phyloP scores from a whole-genome alignment of 1,284 basidiomycete genomes.

The Naganishia sp. region DNA sequence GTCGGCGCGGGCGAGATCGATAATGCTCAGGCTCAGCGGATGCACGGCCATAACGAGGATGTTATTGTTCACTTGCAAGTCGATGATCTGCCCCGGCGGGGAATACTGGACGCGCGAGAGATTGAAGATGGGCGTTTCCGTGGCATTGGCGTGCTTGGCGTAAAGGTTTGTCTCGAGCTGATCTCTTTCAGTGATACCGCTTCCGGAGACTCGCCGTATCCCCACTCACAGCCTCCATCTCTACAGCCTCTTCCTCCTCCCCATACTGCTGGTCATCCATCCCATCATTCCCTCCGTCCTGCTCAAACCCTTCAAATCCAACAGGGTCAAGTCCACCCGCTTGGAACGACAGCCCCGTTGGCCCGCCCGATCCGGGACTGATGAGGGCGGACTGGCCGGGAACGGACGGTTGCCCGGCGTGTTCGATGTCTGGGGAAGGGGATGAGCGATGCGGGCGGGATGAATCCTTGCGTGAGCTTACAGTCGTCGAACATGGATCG shows the following conservation, averaged over 20 bases:
- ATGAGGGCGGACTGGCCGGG: slow-evolving; percentile 33
- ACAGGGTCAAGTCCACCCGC: slow-evolving; percentile 60
- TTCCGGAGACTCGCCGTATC: slow-evolving; percentile 3
- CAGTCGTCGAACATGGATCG: slow-evolving; percentile 78
- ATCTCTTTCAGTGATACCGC: slow-evolving; percentile 46
- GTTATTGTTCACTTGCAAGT: slow-evolving; percentile 80
- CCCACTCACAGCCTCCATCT: slow-evolving; percentile 31
- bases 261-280: slow-evolving; percentile 61
- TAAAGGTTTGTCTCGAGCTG: slow-evolving; percentile 30
- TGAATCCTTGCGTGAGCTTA: slow-evolving; percentile 57
- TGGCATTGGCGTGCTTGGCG: slow-evolving; percentile 29
- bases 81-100: slow-evolving; percentile 74
- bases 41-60: slow-evolving; percentile 77
- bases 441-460: slow-evolving; percentile 15
- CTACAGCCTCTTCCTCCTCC: slow-evolving; percentile 36
- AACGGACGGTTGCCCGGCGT: slow-evolving; percentile 62
- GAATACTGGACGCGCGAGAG: slow-evolving; percentile 84
- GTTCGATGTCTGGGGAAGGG: slow-evolving; percentile 71
- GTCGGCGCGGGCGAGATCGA: slow-evolving; percentile 78
- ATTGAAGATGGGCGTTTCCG: slow-evolving; percentile 67
- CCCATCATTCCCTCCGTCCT: slow-evolving; percentile 60
- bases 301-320: slow-evolving; percentile 84
- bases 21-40: slow-evolving; percentile 76
- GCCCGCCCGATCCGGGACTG: slow-evolving; percentile 45
- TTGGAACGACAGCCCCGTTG: slow-evolving; percentile 48